These are phyloP conservation scores for Zygotorulaspora sp. DNA, from an alignment of 805 yeast genomes.

Conservation along the genomic window DNA sequence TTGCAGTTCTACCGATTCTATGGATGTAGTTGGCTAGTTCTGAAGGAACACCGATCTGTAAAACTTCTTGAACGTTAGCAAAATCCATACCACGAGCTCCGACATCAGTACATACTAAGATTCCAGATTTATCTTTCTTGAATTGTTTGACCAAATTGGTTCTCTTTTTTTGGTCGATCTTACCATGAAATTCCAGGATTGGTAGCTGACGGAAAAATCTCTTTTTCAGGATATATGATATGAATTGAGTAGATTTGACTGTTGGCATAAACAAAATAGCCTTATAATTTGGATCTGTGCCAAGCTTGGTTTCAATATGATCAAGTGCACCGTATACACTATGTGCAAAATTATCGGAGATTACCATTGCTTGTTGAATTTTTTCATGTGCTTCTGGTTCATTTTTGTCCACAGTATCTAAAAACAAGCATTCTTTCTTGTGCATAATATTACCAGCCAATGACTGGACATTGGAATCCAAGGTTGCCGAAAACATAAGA, in stretches of 20 bases:
- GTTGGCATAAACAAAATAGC: slow-evolving; percentile 83
- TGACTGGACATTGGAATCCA: slow-evolving; percentile 58
- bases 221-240: slow-evolving; percentile 41
- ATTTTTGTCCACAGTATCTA: slow-evolving; percentile 70
- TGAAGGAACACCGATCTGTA: slow-evolving; percentile 74
- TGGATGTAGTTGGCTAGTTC: slow-evolving; percentile 81
- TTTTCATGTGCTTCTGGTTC: slow-evolving; percentile 77
- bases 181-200: slow-evolving; percentile 59
- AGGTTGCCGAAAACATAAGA: slow-evolving; percentile 83
- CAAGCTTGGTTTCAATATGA: slow-evolving; percentile 42
- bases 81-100: slow-evolving; percentile 97
- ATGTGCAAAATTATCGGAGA: slow-evolving; percentile 52
- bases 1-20: slow-evolving; percentile 93
- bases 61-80: slow-evolving; percentile 78
- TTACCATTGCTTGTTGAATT: slow-evolving; percentile 62
- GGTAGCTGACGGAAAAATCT: slow-evolving; percentile 30
- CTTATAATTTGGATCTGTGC: slow-evolving; percentile 50
- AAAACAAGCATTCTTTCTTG: slow-evolving; percentile 46
- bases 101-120: slow-evolving; percentile 83
- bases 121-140: slow-evolving; percentile 44
- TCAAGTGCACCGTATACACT: slow-evolving; percentile 54
- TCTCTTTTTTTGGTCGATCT: slow-evolving; percentile 64
- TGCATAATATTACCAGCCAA: slow-evolving; percentile 62
- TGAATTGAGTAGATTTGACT: slow-evolving; percentile 59
- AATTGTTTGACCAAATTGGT: slow-evolving; percentile 53